phyloP scores from a whole-genome alignment of 176 grass and related monocot species.

The Aechmea fasciata region DNA sequence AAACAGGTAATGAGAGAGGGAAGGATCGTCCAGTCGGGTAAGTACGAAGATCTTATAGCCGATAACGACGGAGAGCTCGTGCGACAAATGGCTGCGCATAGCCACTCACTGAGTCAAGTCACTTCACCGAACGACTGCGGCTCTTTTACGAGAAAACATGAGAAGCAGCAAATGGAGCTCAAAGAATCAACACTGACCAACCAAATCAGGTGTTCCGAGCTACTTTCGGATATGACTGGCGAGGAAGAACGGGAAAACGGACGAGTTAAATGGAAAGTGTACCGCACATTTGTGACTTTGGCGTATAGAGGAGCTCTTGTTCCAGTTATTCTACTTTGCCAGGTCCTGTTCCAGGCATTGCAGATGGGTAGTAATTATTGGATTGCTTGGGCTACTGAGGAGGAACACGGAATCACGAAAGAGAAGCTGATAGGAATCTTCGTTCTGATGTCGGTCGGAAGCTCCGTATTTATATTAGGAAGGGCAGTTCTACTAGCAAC shows the following conservation, averaged over 20 bases:
- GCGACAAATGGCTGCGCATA: slow-evolving; percentile 59
- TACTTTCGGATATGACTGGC: slow-evolving; percentile 20
- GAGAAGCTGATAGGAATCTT: slow-evolving; percentile 62
- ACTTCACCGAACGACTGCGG: slow-evolving; percentile 31
- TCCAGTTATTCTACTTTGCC: slow-evolving; percentile 55
- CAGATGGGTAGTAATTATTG: slow-evolving; percentile 94
- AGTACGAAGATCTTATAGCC: slow-evolving; percentile 62
- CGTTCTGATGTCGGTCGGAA: slow-evolving; percentile 52
- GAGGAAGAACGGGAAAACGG: slow-evolving; percentile 81
- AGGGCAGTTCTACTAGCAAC: slow-evolving; percentile 66
- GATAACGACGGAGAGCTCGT: slow-evolving; percentile 48
- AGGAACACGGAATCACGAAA: slow-evolving; percentile 47
- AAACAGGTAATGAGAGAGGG: slow-evolving; percentile 71
- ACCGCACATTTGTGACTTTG: slow-evolving; percentile 64
- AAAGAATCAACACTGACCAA: slow-evolving; percentile 34
- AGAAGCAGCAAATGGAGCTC: slow-evolving; percentile 28
- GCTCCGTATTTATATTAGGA: slow-evolving; percentile 66
- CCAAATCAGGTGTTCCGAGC: slow-evolving; percentile 12
- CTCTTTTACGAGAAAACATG: slow-evolving; percentile 21
- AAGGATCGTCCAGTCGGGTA: slow-evolving; percentile 74
- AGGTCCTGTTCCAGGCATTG: slow-evolving; percentile 63
- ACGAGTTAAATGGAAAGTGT: slow-evolving; percentile 71
- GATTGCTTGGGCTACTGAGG: slow-evolving; percentile 78
- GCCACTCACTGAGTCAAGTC: slow-evolving; percentile 57
- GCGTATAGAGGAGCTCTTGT: slow-evolving; percentile 55